These are phyloP conservation scores for Pleurotus platypus DNA, from an alignment of 768 basidiomycete species.

Conservation along the genomic window DNA sequence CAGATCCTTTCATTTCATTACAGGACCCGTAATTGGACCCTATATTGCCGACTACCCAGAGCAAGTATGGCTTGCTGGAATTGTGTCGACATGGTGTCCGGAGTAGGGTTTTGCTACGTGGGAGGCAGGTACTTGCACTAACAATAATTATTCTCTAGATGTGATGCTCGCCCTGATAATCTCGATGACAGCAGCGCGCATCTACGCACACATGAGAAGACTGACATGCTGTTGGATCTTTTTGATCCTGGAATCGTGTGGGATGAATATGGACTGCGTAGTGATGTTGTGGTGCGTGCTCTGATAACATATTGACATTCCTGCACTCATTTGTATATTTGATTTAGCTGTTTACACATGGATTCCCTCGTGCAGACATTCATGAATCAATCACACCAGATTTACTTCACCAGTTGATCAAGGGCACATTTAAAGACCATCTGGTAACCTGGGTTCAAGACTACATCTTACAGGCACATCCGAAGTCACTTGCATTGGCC, in stretches of 20 bases:
- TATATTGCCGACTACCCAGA: no score
- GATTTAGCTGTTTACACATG: conserved; percentile 26
- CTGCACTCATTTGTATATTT: not conserved
- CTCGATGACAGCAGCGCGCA: conserved; percentile 11
- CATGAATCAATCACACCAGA: conserved; percentile 29
- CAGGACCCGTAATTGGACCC: no score
- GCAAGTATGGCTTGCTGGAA: no score
- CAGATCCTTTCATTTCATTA: no score
- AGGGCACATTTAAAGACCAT: conserved; percentile 39
- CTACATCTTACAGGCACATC: conserved; percentile 21
- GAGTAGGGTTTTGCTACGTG: no score
- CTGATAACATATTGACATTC: conserved; percentile 4
- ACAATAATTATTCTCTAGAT: conserved; percentile 2
- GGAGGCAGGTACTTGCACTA: no score
- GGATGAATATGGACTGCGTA: conserved; percentile 28
- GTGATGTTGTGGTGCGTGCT: conserved; percentile 23
- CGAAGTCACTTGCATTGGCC: conserved; percentile 13
- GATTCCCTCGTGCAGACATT: conserved; percentile 32
- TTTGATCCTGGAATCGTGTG: conserved; percentile 25
- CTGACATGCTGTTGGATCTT: conserved; percentile 18
- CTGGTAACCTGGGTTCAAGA: conserved; percentile 30
- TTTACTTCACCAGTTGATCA: conserved; percentile 37
- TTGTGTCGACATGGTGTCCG: no score
- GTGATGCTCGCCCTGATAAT: conserved; percentile 11
- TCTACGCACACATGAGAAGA: conserved; percentile 18